Base-by-base conservation (phyloP, 2,329 filamentous ascomycete genomes). In the Daldinia eschscholtzii region DNA sequence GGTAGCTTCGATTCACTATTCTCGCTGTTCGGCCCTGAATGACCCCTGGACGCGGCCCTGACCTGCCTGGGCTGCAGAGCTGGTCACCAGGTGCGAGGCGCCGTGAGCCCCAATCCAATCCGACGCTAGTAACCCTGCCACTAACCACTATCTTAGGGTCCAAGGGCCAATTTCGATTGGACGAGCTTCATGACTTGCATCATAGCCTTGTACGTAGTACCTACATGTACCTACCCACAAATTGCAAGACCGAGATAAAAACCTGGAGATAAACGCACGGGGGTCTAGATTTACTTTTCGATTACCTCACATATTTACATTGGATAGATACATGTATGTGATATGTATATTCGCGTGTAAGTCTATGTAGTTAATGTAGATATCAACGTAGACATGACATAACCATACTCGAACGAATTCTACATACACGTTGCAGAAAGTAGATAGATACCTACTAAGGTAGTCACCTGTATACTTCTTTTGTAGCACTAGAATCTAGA, bases 161-260 rank as follows among this genome's bases (percentile, higher is more conserved):
- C 68, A 56, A 23, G 59, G 46, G 37, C 56, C 37, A 13, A 50
- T 48, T 66, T 68, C 57, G 42, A 70, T 70, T 70, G 68, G 68
- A 59, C 35, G 23, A 44, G 28, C 44, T 35, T 35, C 63, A 66
- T 71, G 68, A 71, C 68, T 71, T 71, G 65, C 68, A 66, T 65
- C 50, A 52, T 68, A 61, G 10, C 7, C 33, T 35, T 35, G 33
- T 6, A 26, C 46, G 53, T 33, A 48, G 28, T 59, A 48, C 41
- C 28, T 61, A 64, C 52, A 55, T 59, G 55, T 42, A 57, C 55
- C n/a, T n/a, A 57, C 18, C 33, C 35, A 39, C 23, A 64, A 60
- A 20, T 50, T 30, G 46, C 46, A 50, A 23, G 15, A 55, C 30
- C 15, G n/a, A 44, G 55, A 41, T 57, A 57, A 39, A 37, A 39